phyloP scores from a whole-genome alignment of 106 monocot genomes.

The Narthecium ossifragum region DNA sequence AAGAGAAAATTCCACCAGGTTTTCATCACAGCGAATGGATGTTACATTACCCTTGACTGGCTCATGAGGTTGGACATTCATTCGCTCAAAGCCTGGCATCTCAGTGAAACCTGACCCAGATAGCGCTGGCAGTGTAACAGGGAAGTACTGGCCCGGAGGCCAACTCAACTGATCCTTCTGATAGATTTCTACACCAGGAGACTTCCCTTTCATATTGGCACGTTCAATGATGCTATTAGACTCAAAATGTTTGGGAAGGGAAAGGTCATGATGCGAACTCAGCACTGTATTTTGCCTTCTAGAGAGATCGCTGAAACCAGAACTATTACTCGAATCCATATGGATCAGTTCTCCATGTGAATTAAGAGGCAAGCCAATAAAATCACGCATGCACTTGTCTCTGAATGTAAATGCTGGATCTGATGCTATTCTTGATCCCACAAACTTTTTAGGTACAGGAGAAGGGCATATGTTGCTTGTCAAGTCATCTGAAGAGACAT shows the following conservation, averaged over 20 bases:
- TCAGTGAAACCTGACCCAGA: constrained; percentile 5
- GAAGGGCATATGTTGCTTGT: constrained; percentile 18
- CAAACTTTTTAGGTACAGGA: constrained; percentile 8
- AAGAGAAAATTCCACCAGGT: not conserved
- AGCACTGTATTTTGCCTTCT: constrained; percentile 20
- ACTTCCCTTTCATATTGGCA: constrained; percentile 5
- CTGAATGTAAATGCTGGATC: constrained; percentile 9
- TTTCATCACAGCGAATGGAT: not conserved
- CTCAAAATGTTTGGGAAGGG: constrained; percentile 6
- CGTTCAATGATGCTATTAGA: constrained; percentile 1
- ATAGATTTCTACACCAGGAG: not conserved
- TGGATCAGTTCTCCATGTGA: constrained; percentile 67
- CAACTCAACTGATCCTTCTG: not conserved
- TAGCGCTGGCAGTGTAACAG: not conserved
- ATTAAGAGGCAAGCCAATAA: constrained; percentile 67
- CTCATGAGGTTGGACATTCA: not conserved
- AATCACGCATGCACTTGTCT: constrained; percentile 13
- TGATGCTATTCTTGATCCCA: not conserved
- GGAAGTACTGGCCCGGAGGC: not conserved
- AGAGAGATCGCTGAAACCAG: constrained; percentile 18
- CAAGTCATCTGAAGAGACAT: constrained; percentile 9
- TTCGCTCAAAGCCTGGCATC: not conserved
- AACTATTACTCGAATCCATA: constrained; percentile 24
- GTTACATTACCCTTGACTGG: constrained; percentile 2
- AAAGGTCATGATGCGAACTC: constrained; percentile 9